Evolutionary conservation across 2,329 filamentous ascomycete species (phyloP).

Genomic region (Parastagonospora avenae): DNA sequence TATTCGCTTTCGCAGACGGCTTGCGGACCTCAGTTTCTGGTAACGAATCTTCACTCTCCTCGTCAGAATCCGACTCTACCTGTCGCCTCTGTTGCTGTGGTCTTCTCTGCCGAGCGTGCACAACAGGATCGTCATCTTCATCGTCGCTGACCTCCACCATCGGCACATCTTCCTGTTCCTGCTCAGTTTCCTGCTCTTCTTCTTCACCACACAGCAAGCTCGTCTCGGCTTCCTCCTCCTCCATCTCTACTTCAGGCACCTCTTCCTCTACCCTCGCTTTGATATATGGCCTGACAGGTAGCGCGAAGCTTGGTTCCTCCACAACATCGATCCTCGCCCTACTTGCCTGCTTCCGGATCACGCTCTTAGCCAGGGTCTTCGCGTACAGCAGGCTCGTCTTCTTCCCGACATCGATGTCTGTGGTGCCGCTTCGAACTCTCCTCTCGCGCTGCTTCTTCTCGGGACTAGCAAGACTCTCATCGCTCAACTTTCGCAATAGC

Average conservation of each 20-base stretch:
- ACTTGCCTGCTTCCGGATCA: conserved; percentile 25
- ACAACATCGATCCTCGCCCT: conserved; percentile 20
- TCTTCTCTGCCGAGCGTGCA: conserved; percentile 21
- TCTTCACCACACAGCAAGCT: conserved; percentile 40
- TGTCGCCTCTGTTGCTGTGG: conserved; percentile 18
- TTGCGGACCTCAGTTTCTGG: background rate
- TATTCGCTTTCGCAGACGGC: background rate
- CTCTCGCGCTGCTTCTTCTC: conserved; percentile 29
- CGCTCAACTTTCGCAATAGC: conserved; percentile 32
- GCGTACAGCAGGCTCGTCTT: conserved; percentile 27
- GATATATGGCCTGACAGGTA: conserved; percentile 4
- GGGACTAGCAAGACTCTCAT: conserved; percentile 37
- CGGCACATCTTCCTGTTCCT: conserved; percentile 2
- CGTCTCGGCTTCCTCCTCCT: conserved; percentile 35
- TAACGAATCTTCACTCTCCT: conserved; percentile 12
- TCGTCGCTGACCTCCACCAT: conserved; percentile 15
- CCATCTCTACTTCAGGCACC: conserved; percentile 12
- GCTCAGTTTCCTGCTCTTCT: conserved; percentile 11
- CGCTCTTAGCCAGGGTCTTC: conserved; percentile 35
- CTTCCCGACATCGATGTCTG: conserved; percentile 21
- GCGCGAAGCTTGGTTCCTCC: conserved; percentile 19
- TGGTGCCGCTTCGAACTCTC: conserved; percentile 17
- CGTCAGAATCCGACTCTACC: conserved; percentile 31
- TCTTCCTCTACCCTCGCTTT: conserved; percentile 9
- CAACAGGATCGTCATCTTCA: conserved; percentile 38